Evolutionary conservation across 306 rosid genomes (phyloP), one percentile per base, ranked within the genome.

Genomic region (Geum urbanum): DNA sequence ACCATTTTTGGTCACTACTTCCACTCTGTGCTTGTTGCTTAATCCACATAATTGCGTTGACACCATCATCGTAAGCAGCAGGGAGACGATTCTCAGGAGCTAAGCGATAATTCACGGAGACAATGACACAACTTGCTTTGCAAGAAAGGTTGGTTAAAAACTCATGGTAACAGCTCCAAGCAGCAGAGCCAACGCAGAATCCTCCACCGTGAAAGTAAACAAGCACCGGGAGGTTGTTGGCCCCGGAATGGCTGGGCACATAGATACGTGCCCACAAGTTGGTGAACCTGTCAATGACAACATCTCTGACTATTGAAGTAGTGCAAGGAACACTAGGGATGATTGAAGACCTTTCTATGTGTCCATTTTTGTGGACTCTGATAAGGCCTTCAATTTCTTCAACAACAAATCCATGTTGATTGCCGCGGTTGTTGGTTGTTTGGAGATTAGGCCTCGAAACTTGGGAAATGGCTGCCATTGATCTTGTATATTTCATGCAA

Each of bases 151-250:
- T 74, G 70, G 81, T 60, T 59, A 92, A 72, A 77, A 92, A 92
- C 32, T 88, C 89, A 46, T 89, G 92, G 85, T 90, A 92, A 74
- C 97, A 88, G 59, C 83, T 84, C 97, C 98, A 92, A 32, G 96
- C 79, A 43, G 94, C 90, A 14, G 96, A 92, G 55, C 97, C 98
- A 60, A 90, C 84, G 63, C 98, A 92, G 60, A 92, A 92, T n/a
- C 98, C 98, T 20, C 97, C 96, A 18, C 97, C 96, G 37, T 92
- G 97, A 81, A 90, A 92, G 80, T 88, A 92, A 63, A 92, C 80
- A 57, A 92, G 69, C 80, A 88, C 51, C 12, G 96, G 89, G 66
- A 78, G 77, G 64, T 58, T 67, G 63, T 71, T 22, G 12, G 48
- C 69, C 52, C 71, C 10, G 6, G 71, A 71, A 48, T 35, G 72